phyloP scores from a whole-genome alignment of 1,139 yeast species.

The Kazachstania sp. region DNA sequence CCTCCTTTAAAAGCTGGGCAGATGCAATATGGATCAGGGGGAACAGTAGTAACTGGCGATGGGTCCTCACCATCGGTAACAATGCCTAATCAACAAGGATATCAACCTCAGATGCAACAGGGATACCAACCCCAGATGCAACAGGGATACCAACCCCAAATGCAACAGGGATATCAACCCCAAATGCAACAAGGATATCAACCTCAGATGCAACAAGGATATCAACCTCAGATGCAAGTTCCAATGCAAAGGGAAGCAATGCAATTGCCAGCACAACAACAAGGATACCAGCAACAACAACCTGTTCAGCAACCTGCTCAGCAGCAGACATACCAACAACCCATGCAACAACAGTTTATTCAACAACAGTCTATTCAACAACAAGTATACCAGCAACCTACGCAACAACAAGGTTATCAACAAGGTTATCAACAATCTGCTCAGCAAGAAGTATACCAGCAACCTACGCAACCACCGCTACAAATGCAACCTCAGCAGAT shows the following conservation, averaged over 20 bases:
- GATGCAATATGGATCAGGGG: conserved; percentile 24
- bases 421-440: background rate
- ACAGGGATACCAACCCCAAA: conserved; percentile 12
- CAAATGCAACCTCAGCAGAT: conserved; percentile 2
- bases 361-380: conserved; percentile 4
- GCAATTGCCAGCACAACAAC: conserved; percentile 5
- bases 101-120: conserved; percentile 1
- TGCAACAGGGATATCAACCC: conserved; percentile 10
- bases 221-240: conserved; percentile 3
- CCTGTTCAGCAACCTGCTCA: conserved; percentile 8
- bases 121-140: background rate
- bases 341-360: conserved; percentile 2
- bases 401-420: conserved; percentile 2
- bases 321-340: conserved; percentile 9
- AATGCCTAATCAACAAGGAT: background rate
- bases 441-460: background rate
- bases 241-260: background rate
- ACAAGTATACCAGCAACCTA: conserved; percentile 1
- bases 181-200: conserved; percentile 5
- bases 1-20: conserved; percentile 45
- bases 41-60: conserved; percentile 10
- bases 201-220: conserved; percentile 6
- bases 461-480: background rate
- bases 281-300: conserved; percentile 6
- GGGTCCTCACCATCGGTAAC: conserved; percentile 2